Conservation (phyloP, 148 eudicot genomes). For the Tetragonia tetragonoides region DNA sequence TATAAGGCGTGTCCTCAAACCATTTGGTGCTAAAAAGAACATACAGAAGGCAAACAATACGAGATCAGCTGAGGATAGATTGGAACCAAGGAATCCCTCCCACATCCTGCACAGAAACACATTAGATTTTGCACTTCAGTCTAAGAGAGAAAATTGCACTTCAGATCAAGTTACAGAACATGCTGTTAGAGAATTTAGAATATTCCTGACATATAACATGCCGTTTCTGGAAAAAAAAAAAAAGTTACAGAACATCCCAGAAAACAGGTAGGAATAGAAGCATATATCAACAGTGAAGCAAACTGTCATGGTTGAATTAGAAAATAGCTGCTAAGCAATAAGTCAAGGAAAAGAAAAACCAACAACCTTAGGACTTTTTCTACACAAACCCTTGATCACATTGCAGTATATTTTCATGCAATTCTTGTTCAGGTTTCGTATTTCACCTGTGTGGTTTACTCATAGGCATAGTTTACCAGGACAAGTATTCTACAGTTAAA, state of each 20-base stretch:
- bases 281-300: not conserved
- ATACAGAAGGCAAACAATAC: slow-evolving; percentile 78
- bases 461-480: not conserved
- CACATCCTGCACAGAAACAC: slow-evolving; percentile 71
- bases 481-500: not conserved
- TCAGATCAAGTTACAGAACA: not conserved
- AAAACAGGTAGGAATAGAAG: not conserved
- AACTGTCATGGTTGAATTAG: no score
- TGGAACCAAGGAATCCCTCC: slow-evolving; percentile 87
- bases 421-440: not conserved
- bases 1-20: slow-evolving; percentile 72
- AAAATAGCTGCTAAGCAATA: not conserved
- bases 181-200: no score
- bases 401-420: not conserved
- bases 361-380: not conserved
- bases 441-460: not conserved
- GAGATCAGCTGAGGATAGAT: slow-evolving; percentile 80
- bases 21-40: slow-evolving; percentile 88
- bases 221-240: no score
- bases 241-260: not conserved
- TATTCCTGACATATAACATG: no score
- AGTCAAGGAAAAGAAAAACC: not conserved
- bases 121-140: not conserved
- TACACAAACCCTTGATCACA: not conserved
- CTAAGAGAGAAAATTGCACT: no score